A percentile compares a stretch with the other conserved stretches of the same genome.
phyloP scores from a whole-genome alignment of 352 stramenopile genomes.

The Plasmopara viticola region DNA sequence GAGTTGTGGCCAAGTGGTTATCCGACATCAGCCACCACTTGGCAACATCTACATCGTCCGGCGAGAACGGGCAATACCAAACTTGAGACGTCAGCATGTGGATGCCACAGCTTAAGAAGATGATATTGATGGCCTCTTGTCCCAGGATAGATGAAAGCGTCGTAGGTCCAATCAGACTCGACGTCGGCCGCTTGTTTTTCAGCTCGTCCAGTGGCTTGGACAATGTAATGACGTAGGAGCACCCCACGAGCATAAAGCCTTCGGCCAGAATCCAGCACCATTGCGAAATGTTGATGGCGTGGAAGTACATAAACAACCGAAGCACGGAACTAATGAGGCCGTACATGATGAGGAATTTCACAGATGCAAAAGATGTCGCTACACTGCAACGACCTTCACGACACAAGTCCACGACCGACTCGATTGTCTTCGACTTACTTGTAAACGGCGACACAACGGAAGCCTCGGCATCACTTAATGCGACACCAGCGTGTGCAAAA shows the following conservation, averaged over 20 bases:
- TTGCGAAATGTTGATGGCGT: conserved; percentile 81
- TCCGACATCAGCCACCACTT: conserved; percentile 72
- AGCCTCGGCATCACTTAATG: conserved; percentile 85
- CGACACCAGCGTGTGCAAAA: conserved; percentile 87
- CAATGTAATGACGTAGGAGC: conserved; percentile 77
- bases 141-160: conserved; percentile 63
- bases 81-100: conserved; percentile 44
- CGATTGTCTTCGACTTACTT: conserved; percentile 65
- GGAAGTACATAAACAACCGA: conserved; percentile 83
- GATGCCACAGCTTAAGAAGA: conserved; percentile 65
- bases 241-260: conserved; percentile 65
- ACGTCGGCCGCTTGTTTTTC: conserved; percentile 65
- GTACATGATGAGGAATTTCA: conserved; percentile 89
- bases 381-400: conserved; percentile 75
- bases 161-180: conserved; percentile 70
- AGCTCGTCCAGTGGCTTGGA: conserved; percentile 49
- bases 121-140: conserved; percentile 51
- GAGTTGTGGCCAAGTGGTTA: conserved; percentile 48
- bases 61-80: conserved; percentile 72
- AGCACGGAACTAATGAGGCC: conserved; percentile 77
- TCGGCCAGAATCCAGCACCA: conserved; percentile 81
- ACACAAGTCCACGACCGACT: conserved; percentile 73
- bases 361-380: conserved; percentile 69
- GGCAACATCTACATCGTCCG: conserved; percentile 54
- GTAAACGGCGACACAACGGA: conserved; percentile 87